Base-by-base conservation (phyloP, 164 flowering plant genomes). In the Vitis rupestris region DNA sequence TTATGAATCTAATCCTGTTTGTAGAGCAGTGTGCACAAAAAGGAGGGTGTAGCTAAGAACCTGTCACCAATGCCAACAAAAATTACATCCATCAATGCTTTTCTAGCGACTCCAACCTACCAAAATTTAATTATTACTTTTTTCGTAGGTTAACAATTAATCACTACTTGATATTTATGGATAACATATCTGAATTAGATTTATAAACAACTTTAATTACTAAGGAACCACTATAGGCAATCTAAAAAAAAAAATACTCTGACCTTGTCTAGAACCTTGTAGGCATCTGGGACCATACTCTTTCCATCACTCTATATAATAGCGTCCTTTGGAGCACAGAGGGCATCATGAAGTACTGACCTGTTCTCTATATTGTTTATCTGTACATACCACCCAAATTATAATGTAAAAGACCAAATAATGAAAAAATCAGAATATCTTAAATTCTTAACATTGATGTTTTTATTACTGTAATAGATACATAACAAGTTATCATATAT, bases 1-100 rank as follows among this genome's bases (percentile, higher is more conserved):
- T 9, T 61, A 67, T 62, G 56, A 48, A 61, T 50, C 27, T 50
- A 27, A 37, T 87, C 97, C 97, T 83, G 97, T 89, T 80, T 93
- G 98, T 59, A 95, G 95, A 76, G 98, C 98, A 59, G 97, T 90
- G 75, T 95, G 99, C 58, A 95, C 98, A 84, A 95, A 95, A 13
- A 93, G 80, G 71, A 97, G 99, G 62, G 44, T 37, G 44, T 3
- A 37, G 98, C 99, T 72, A 95, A 81, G 79, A 84, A 95, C 81
- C 98, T 95, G 65, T 98, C 97, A 63, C 98, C 99, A 73, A 93
- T 93, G 66, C 98, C 98, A 79, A 93, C 74, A 49, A 81, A 68
- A 94, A 23, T 64, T 44, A 94, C 96, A 85, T 92, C 89, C 74
- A 75, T 91, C 76, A 94, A 75, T 17, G 44, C 44, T 37, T 37